Evolutionary conservation across 176 grass and related monocot species (phyloP), one percentile per base, ranked within the genome.

Genomic region (Oryza coarctata): DNA sequence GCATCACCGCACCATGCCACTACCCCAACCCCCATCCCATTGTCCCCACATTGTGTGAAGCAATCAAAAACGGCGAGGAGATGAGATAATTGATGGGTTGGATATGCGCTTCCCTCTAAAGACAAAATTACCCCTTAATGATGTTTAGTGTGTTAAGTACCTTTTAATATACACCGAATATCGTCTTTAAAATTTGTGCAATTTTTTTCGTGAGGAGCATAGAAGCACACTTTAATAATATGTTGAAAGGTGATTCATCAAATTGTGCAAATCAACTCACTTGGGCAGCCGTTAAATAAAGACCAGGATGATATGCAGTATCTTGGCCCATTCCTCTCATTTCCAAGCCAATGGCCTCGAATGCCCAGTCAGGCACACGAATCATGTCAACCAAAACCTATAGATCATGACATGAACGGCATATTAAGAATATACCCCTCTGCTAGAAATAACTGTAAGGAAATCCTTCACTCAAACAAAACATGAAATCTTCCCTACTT

Each of bases 331-430:
- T 87, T 84, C 88, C 92, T 91, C 96, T 93, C 80, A 98, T 80
- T 89, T 98, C 96, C 73, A 89, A 75, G 67, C 93, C 96, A 73
- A 94, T 91, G 1, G 93, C 97, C 76, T 96, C 97, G 49, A 99
- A 99, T 76, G 97, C 89, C 97, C 97, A 99, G 87, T 94, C 97
- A 41, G 97, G 93, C 50, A 99, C 97, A 23, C 97, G 91, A 8
- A 99, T 94, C 97, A 99, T 94, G 85, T 99, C 97, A 75, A 99
- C 85, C 70, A 99, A 80, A 75, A 99, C 91, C 97, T 99, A 55
- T 18, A 79, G 52, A 90, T 50, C 1, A 60, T 60, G 55, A 60
- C 55, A 60, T 4, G 17, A 77, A 70, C 31, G 69, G 7, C 33
- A 43, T 36, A 63, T 78, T 68, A 74, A 33, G 67, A 65, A n/a